Base-by-base conservation (phyloP, 371 early-diverging fungal genomes). In the Zopfochytrium polystomum region DNA sequence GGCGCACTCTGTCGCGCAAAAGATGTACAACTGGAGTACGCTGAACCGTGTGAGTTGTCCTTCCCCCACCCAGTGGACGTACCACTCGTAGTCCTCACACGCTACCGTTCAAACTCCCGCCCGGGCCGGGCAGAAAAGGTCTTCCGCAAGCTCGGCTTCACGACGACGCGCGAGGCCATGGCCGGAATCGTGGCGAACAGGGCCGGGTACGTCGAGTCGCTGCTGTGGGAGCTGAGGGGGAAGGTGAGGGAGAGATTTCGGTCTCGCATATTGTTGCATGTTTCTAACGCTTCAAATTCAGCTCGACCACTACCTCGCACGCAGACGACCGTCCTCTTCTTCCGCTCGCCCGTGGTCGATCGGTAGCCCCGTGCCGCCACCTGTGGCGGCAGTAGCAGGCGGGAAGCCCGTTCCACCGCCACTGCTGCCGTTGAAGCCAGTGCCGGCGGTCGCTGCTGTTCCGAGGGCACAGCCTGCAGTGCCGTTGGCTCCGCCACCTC, bases 1-100 rank as follows among this genome's bases (percentile, higher is more conserved):
- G 0, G 79, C 82, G 31, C 77, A 75, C 66, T 62, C 72, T 7
- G 60, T 71, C 32, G 47, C 67, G 4, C 82, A 81, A 48, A 81
- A 81, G 52, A 33, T 80, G 25, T 78, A 78, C 72, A 81, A 80
- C 52, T 81, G 80, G 82, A 77, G 72, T 32, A 81, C 80, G 2
- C 59, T 81, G 5, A 77, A 78, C 43, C 75, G 76, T 78, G 48
- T 31, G 66, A 26, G n/a, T 29, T 23, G 50, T 44, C 32, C n/a
- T 23, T 35, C 13, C 52, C 4, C 34, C 48, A 15, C 32, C 29
- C 34, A 6, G 25, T 9, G 13, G 6, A 18, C 23, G 11, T 7
- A 42, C 15, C 32, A 34, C 9, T 7, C 11, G 0, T 18, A 20
- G 2, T 55, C 23, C 27, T 45, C 35, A 59, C 15, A 57, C 30